phyloP scores from a whole-genome alignment of 1,284 basidiomycete species.

The Cryptococcus amylolentus region DNA sequence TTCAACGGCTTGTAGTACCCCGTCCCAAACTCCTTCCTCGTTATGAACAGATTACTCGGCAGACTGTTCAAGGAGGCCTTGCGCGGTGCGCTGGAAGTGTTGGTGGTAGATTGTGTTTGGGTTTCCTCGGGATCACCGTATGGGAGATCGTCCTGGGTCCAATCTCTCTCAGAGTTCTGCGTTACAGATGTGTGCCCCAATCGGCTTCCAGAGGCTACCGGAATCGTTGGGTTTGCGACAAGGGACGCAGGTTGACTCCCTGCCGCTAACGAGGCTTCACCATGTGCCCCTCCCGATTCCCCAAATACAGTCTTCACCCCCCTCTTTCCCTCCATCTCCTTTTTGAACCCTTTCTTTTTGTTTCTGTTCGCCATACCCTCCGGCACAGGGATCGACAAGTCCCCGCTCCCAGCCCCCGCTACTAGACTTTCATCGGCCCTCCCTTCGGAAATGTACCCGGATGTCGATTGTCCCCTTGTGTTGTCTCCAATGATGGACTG shows the following conservation, averaged over 20 bases:
- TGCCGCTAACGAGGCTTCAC: background rate
- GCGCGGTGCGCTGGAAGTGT: background rate
- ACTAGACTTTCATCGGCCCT: too few relatives aligned
- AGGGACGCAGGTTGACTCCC: background rate
- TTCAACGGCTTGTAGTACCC: background rate
- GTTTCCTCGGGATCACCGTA: background rate
- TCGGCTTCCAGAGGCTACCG: background rate
- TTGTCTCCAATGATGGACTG: too few relatives aligned
- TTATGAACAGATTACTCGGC: conserved; percentile 42
- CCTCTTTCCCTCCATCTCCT: conserved; percentile 31
- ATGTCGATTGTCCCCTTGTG: too few relatives aligned
- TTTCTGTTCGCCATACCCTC: conserved; percentile 40
- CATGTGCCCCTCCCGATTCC: too few relatives aligned
- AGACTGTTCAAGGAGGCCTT: conserved; percentile 25
- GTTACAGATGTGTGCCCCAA: background rate
- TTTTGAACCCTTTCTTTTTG: conserved; percentile 46
- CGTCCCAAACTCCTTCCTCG: conserved; percentile 23
- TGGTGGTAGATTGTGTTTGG: background rate
- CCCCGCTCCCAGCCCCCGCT: too few relatives aligned
- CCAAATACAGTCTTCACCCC: conserved; percentile 37
- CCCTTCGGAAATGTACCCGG: too few relatives aligned
- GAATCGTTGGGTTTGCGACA: background rate
- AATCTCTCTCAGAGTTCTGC: background rate
- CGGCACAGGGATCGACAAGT: conserved; percentile 13
- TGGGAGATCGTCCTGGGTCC: background rate